These are phyloP conservation scores for Sporothrix pseudoabietina DNA, from an alignment of 2,329 filamentous ascomycete species.

Conservation along the genomic window DNA sequence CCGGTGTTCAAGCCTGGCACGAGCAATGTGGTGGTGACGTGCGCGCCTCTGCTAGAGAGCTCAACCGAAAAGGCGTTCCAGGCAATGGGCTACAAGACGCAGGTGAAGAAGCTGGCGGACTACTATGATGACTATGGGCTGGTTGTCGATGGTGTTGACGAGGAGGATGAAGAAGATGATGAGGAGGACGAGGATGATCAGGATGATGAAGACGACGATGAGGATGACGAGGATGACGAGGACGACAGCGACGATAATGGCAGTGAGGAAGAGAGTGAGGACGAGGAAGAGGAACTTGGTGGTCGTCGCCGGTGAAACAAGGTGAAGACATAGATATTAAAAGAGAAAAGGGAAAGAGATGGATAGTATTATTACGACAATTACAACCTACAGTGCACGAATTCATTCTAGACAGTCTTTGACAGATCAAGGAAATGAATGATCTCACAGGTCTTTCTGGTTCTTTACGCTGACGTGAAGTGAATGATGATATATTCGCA, in stretches of 20 bases:
- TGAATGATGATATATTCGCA: conserved; percentile 3
- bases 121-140: conserved; percentile 93
- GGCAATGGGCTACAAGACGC: conserved; percentile 74
- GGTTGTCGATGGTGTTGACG: conserved; percentile 61
- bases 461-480: neutral
- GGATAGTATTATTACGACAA: neutral
- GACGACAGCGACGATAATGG: conserved; percentile 39
- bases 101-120: conserved; percentile 70
- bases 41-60: conserved; percentile 81
- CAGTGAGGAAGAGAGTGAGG: conserved; percentile 8
- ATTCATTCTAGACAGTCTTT: neutral
- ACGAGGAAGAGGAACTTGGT: conserved; percentile 6
- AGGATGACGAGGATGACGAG: conserved; percentile 53
- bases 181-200: conserved; percentile 62
- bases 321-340: neutral
- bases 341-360: neutral
- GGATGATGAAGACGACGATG: conserved; percentile 58
- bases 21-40: conserved; percentile 86
- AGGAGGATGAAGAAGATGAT: conserved; percentile 62
- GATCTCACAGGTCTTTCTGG: neutral
- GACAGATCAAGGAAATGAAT: neutral
- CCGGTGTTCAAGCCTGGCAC: conserved; percentile 78
- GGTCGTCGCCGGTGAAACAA: conserved; percentile 1
- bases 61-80: conserved; percentile 74
- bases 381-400: neutral